Evolutionary conservation across 2,329 filamentous ascomycete species (phyloP).

Genomic region (Cryphonectria japonica): DNA sequence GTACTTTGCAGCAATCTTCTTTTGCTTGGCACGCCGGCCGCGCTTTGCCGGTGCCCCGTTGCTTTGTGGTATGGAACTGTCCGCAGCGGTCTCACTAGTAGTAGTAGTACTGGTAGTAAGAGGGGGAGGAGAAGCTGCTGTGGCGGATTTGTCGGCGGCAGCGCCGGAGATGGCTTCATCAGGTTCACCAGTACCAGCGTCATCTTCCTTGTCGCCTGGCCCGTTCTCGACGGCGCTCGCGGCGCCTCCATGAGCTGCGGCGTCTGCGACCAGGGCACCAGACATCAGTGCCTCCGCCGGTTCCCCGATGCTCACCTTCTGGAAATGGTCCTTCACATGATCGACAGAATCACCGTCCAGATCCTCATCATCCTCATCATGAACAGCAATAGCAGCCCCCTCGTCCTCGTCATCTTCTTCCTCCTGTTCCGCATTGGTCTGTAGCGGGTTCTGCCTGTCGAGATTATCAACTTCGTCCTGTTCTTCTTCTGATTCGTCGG

Average conservation of each 20-base stretch:
- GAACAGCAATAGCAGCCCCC: conserved; percentile 35
- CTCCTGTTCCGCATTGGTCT: conserved; percentile 34
- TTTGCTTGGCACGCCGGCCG: conserved; percentile 80
- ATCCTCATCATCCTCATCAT: conserved; percentile 16
- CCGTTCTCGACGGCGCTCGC: background rate
- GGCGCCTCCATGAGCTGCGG: conserved; percentile 3
- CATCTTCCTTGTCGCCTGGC: background rate
- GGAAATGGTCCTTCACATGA: conserved; percentile 27
- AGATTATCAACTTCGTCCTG: conserved; percentile 17
- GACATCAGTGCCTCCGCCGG: conserved; percentile 26
- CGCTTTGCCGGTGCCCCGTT: conserved; percentile 59
- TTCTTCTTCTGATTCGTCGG: conserved; percentile 19
- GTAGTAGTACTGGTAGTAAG: conserved; percentile 30
- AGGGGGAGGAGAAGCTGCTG: conserved; percentile 27
- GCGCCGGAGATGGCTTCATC: conserved; percentile 40
- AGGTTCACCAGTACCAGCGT: conserved; percentile 19
- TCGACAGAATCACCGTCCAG: conserved; percentile 21
- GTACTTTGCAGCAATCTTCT: conserved; percentile 88
- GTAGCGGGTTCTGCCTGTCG: conserved; percentile 42
- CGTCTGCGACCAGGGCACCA: conserved; percentile 21
- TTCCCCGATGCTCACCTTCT: conserved; percentile 27
- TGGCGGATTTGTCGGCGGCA: conserved; percentile 28
- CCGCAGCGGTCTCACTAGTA: conserved; percentile 33
- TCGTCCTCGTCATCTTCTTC: conserved; percentile 13
- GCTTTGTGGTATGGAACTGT: conserved; percentile 43